Conservation (phyloP, 2,329 filamentous ascomycete species). For the Pseudogymnoascus sp. region DNA sequence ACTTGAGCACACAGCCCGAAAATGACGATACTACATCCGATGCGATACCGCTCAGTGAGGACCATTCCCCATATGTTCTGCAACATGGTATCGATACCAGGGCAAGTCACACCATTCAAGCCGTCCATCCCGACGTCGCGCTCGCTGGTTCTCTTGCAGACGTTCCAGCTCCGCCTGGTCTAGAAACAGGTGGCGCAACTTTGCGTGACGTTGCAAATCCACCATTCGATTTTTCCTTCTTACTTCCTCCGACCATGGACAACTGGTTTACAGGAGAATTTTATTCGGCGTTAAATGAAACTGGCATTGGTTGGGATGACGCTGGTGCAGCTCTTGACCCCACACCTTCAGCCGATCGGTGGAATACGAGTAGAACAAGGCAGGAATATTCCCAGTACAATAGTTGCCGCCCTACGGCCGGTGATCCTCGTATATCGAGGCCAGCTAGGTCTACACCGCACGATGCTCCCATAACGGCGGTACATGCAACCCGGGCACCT, state of each 20-base stretch:
- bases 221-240: constrained; percentile 19
- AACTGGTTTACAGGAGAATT: constrained; percentile 23
- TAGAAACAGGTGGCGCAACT: background rate
- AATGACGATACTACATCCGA: background rate
- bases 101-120: background rate
- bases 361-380: background rate
- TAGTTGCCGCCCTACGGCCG: background rate
- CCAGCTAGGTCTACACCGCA: background rate
- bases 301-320: constrained; percentile 18
- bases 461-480: background rate
- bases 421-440: background rate
- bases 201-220: background rate
- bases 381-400: background rate
- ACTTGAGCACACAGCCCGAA: background rate
- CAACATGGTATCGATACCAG: background rate
- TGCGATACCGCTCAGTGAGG: background rate
- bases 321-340: constrained; percentile 11
- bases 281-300: constrained; percentile 22
- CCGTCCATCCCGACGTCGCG: background rate
- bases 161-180: background rate
- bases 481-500: constrained; percentile 13
- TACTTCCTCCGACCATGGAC: constrained; percentile 16
- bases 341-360: constrained; percentile 5
- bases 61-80: background rate
- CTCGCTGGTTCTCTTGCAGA: background rate